Percentiles rank a stretch among this genome's conserved stretches.
These are phyloP conservation scores for Staphylotrichum tortipilum DNA, from an alignment of 495 filamentous ascomycete genomes.

Conservation along the genomic window DNA sequence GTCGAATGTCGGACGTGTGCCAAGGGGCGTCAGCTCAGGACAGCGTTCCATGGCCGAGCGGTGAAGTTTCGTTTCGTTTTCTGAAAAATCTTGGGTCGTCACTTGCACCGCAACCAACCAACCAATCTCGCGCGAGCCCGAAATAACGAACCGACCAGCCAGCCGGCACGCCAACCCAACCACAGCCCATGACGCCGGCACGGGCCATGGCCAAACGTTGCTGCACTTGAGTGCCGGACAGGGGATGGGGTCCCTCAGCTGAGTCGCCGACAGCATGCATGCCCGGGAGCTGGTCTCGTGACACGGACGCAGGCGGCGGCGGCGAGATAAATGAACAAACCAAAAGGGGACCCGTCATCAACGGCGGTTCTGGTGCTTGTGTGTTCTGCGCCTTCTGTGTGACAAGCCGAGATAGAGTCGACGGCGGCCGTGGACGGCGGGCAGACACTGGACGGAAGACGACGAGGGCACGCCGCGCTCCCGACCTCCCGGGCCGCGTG, in stretches of 20 bases:
- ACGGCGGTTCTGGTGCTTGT: neutral
- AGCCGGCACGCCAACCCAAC: neutral
- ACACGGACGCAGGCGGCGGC: neutral
- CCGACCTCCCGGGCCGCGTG: neutral
- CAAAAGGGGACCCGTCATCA: no score
- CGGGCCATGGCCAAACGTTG: no score
- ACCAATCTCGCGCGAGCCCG: neutral
- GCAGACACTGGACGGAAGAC: no score
- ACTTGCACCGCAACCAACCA: neutral
- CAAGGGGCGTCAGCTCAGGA: neutral
- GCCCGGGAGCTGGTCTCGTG: neutral
- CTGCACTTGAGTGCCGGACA: neutral
- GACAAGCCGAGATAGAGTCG: neutral
- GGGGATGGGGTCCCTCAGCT: slow-evolving; percentile 3
- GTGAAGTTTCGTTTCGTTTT: neutral
- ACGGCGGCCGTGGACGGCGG: no score
- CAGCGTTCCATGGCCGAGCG: neutral
- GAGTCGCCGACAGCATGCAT: neutral
- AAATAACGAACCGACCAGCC: no score
- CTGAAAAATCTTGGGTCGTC: neutral
- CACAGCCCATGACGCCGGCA: slow-evolving; percentile 2
- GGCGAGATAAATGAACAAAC: neutral
- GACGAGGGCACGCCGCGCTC: neutral
- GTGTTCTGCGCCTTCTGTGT: neutral
- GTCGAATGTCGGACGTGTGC: no score